Base-by-base conservation (phyloP, 1,284 basidiomycete species). In the Rhodotorula sp. region DNA sequence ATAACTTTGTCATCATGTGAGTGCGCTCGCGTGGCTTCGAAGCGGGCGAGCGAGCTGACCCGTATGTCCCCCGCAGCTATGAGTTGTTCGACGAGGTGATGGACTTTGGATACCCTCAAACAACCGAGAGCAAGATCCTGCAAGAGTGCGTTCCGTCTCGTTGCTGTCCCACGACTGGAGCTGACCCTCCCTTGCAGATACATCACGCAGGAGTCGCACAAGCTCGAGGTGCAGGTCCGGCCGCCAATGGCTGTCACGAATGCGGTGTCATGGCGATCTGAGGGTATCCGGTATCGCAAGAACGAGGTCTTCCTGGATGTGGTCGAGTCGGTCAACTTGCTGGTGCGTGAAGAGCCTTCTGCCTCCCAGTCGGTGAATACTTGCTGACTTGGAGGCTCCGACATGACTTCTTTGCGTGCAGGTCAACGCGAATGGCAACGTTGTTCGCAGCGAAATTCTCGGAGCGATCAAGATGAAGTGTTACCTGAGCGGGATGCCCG, bases 381-480 rank as follows among this genome's bases (percentile, higher is more conserved):
- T 29, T 32, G 17, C 53, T 32, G 7, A 39, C 13, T 17, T 19
- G 34, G 55, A 22, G 27, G 29, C 7, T 39, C 22, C 55, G 9
- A 48, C 13, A 20, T 17, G 9, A 2, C 27, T 4, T 27, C 20
- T 17, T 8, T 17, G 15, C 9, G 2, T 11, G 24, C 30, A 93
- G 91, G 94, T 98, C 59, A 99, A 98, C 78, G 90, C 95, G 5
- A 92, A 92, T 74, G 96, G 96, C 52, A 96, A 95, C 77, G 96
- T 99, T 51, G 92, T 99, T 22, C 88, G 96, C 58, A 95, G 92
- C 54, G 96, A 99, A 82, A 99, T 99, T 76, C 83, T 99, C 4
- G 96, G 96, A 15, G 92, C 94, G 0, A 86, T 99, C 79, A 98
- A 99, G 85, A 98, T 99, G 95, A 99, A 99, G 82, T 99, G 95